Base-by-base conservation (phyloP, 805 yeast genomes). In the Candida nemodendra region DNA sequence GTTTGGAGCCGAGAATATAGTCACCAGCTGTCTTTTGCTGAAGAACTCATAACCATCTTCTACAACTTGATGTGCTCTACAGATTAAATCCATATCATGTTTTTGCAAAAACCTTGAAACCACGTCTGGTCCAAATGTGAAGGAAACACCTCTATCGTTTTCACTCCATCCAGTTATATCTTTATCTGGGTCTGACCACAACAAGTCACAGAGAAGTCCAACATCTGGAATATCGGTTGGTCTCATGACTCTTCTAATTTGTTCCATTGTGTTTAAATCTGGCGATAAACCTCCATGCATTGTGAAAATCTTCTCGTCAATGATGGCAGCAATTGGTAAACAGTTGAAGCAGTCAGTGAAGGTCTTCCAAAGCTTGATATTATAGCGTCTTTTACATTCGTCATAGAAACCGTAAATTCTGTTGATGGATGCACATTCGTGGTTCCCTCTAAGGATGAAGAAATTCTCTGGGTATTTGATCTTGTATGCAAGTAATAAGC, bases 271-370 rank as follows among this genome's bases (percentile, higher is more conserved):
- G 71, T 90, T 93, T 64, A 91, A 78, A 69, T 91, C 98, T 32
- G 99, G 99, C 29, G 96, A 85, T 56, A 91, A 74, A 46, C 99
- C 99, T 59, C 99, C 99, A 68, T 91, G 99, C 98, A 93, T 91
- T 51, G 97, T 87, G 66, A 91, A 90, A 65, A 91, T 93, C 71
- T 91, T 90, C 66, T 91, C 98, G 65, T 91, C 99, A 56, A 91
- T 87, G 54, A 93, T 91, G 39, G 98, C 98, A 43, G 99, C 98
- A 62, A 91, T 91, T 45, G 99, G 99, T 63, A 91, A 76, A 69
- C 98, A 91, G 75, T 91, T 91, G 75, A 91, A 91, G 69, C 98
- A 90, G 70, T 91, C 99, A 35, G 97, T 93, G 62, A 91, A 93
- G 11, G 97, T 90, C 69, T 95, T 95, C 99, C 99, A 91, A 54